phyloP scores from a whole-genome alignment of 306 rosid genomes.

The Vigna radiata region DNA sequence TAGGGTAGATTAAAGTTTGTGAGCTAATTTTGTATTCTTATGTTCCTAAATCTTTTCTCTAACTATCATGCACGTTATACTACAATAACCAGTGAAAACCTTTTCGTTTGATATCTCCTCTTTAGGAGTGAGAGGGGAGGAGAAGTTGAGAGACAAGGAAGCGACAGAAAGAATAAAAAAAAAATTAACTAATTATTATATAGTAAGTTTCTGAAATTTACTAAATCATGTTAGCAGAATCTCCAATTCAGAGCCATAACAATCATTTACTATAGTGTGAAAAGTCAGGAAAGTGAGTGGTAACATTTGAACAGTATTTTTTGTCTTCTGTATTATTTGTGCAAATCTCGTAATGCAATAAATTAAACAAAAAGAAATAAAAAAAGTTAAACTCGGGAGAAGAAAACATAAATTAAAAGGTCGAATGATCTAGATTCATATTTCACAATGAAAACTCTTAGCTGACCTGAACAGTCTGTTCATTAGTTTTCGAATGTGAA shows the following conservation, averaged over 20 bases:
- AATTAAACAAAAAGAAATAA: background rate
- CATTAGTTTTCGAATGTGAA: slow-evolving; percentile 91
- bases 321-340: background rate
- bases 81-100: no score
- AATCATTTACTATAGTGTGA: background rate
- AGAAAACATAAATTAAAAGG: slow-evolving; percentile 2
- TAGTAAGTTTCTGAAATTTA: background rate
- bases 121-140: background rate
- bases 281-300: background rate
- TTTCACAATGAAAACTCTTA: slow-evolving; percentile 16
- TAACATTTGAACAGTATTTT: background rate
- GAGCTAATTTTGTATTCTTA: no score
- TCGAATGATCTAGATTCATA: background rate
- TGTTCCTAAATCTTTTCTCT: no score
- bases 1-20: no score
- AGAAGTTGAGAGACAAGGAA: background rate
- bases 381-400: background rate
- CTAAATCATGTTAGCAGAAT: background rate
- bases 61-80: no score
- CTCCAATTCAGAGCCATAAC: background rate
- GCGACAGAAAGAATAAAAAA: background rate
- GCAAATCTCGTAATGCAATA: background rate
- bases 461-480: slow-evolving; percentile 89
- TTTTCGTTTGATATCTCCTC: no score
- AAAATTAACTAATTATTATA: background rate